Evolutionary conservation across 805 yeast genomes (phyloP).

Genomic region (Zygotorulaspora florentina): DNA sequence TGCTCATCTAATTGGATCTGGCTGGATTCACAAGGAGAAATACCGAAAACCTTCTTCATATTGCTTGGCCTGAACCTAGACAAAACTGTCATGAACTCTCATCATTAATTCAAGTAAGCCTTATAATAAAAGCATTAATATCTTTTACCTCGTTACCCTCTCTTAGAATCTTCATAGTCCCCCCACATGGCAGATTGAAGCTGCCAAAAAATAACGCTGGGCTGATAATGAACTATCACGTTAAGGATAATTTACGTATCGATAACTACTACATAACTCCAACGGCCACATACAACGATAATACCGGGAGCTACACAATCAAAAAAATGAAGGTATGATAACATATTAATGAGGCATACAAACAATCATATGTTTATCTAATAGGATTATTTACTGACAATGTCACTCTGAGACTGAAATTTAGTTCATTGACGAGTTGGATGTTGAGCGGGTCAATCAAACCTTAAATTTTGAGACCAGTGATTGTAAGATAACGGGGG

Average conservation of each 20-base stretch:
- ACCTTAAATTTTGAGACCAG: conserved; percentile 73
- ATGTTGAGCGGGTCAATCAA: conserved; percentile 86
- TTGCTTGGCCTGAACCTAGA: not conserved
- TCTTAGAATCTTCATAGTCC: not conserved
- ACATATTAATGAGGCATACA: not conserved
- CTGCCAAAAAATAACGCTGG: conserved; percentile 2
- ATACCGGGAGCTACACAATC: not conserved
- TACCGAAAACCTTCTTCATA: conserved; percentile 37
- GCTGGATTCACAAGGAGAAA: conserved; percentile 73
- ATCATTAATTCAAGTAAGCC: not conserved
- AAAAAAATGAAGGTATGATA: not conserved
- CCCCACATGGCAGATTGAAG: conserved; percentile 2
- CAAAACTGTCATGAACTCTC: not conserved
- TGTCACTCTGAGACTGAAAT: not conserved
- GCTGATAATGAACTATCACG: not conserved
- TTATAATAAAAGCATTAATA: not conserved
- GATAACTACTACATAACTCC: not conserved
- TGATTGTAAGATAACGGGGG: conserved; percentile 76
- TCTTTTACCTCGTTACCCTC: not conserved
- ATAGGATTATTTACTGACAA: conserved; percentile 3
- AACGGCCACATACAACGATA: not conserved
- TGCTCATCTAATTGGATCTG: conserved; percentile 56
- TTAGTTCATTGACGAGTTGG: conserved; percentile 88
- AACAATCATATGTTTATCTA: not conserved
- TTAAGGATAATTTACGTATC: not conserved